Evolutionary conservation across 2,329 filamentous ascomycete genomes (phyloP), one percentile per base, ranked within the genome.

Genomic region (Hypoxylon sp.): DNA sequence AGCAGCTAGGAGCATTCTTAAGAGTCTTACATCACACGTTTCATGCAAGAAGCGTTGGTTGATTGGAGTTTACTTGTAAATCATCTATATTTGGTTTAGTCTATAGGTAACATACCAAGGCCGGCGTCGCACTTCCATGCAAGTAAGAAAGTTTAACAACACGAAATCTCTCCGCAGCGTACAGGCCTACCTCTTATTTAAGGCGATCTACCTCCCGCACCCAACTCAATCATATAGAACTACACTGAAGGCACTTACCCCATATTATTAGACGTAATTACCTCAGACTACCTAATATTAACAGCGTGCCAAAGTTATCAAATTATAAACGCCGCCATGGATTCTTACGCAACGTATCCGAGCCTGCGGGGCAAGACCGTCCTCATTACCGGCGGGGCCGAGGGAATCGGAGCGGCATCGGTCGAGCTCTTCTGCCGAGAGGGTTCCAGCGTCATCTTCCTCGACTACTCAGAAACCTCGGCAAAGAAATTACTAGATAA

Each of bases 401-500:
- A 81, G 59, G 83, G 84, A 11, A 85, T 86, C 60, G 84, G 83
- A 37, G 80, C 82, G 1, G 73, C 80, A 1, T 78, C 80, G 8
- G 83, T 84, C 19, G 80, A 84, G 70, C 73, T 80, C 37, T 85
- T 85, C 70, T 80, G 80, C 58, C 73, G 77, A 1, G 83, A 85
- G 54, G 82, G 83, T n/a, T 78, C 79, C n/a, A 68, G 76, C 13
- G 83, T 85, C 51, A 70, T 84, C 33, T 81, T 85, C 70, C 72
- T 85, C 4, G 83, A 85, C 63, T 79, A 81, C 33, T 74, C 75
- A 1, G 70, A 77, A 33, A n/a, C 67, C 1, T 76, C 78, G 0
- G 80, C 81, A 1, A 33, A 70, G 24, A 70, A 75, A 5, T 74
- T 82, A 1, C 72, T 80, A 9, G 74, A 73, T 1, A 70, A 70